phyloP scores from a whole-genome alignment of 1,284 basidiomycete genomes.

The Ceratorhiza oryzae-sativae region DNA sequence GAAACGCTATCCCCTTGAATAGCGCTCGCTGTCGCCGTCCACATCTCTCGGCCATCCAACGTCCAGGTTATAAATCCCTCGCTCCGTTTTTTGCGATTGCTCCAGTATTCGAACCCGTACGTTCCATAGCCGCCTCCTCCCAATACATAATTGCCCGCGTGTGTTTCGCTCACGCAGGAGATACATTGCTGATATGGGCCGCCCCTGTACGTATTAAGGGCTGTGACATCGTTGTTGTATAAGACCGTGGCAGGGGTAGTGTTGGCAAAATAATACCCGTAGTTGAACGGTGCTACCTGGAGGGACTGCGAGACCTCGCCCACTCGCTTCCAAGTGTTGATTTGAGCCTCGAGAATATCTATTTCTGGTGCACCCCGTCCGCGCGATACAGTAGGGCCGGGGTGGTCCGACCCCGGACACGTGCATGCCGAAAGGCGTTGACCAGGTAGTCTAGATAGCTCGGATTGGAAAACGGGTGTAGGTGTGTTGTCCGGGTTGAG shows the following conservation, averaged over 20 bases:
- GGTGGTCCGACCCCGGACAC: slow-evolving; percentile 66
- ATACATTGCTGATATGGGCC: slow-evolving; percentile 81
- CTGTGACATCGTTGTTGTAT: slow-evolving; percentile 60
- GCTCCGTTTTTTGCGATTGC: slow-evolving; percentile 64
- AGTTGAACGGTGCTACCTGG: slow-evolving; percentile 83
- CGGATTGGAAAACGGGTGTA: slow-evolving; percentile 53
- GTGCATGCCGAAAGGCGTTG: slow-evolving; percentile 64
- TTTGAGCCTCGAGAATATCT: slow-evolving; percentile 67
- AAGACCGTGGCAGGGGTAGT: slow-evolving; percentile 61
- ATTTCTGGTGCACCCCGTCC: slow-evolving; percentile 71
- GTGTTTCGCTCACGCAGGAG: slow-evolving; percentile 67
- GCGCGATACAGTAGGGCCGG: slow-evolving; percentile 60
- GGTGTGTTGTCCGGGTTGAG: slow-evolving; percentile 64
- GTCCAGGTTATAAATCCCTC: slow-evolving; percentile 80
- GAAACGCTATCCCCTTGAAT: slow-evolving; percentile 65
- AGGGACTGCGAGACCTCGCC: slow-evolving; percentile 80
- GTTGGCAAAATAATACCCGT: slow-evolving; percentile 67
- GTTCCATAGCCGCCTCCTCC: slow-evolving; percentile 57
- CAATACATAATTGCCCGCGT: slow-evolving; percentile 60
- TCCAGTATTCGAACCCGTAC: slow-evolving; percentile 80
- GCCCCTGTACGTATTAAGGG: slow-evolving; percentile 76
- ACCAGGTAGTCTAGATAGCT: slow-evolving; percentile 60
- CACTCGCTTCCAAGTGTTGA: slow-evolving; percentile 50
- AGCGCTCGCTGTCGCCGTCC: slow-evolving; percentile 68
- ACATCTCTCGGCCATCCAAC: slow-evolving; percentile 64